Evolutionary conservation across 2,329 filamentous ascomycete species (phyloP), one percentile per base, ranked within the genome.

Genomic region (Teratosphaeria gauchensis): DNA sequence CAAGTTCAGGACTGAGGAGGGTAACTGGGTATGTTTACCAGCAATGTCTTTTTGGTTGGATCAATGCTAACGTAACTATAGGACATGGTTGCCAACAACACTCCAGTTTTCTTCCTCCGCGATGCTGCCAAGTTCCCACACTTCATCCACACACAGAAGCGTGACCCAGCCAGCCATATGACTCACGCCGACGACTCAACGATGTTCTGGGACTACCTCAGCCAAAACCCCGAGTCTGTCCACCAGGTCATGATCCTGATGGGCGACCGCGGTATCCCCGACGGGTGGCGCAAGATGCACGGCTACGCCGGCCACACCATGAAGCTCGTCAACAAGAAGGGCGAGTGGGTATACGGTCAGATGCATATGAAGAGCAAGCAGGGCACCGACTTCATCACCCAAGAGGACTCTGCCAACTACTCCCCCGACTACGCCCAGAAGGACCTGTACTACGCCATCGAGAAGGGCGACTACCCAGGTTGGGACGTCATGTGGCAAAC

Each of bases 121-220:
- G 87, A 90, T 62, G 84, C 87, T 0, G 80, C 84, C 63, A 89
- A 90, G 72, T 89, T 88, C 69, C 86, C 87, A 28, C 76, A 85
- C 67, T 86, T 89, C 67, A 89, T 89, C 56, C 86, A 89, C 69
- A 88, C 86, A 0, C 87, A 89, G 70, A 89, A 89, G 78, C 79
- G 86, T n/a, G 77, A 90, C 66, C 87, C 86, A 0, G 80, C 84
- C 64, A 89, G 85, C 3, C 84, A 89, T 68, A 73, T 88, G 5
- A 85, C 83, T 54, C 83, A 88, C 72, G 84, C 85, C 16, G 79
- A 82, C 55, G 80, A 84, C 61, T 78, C 78, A 12, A 86, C 83
- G 56, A 83, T 84, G 76, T 88, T 88, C 74, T 89, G 84, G 85
- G 85, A 81, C 63, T 82, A 81, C 62, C 72, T 80, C 0, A 78